Percentiles rank a stretch among this genome's conserved stretches.
Conservation (phyloP, 116 monocot species). For the Iris pallida region DNA sequence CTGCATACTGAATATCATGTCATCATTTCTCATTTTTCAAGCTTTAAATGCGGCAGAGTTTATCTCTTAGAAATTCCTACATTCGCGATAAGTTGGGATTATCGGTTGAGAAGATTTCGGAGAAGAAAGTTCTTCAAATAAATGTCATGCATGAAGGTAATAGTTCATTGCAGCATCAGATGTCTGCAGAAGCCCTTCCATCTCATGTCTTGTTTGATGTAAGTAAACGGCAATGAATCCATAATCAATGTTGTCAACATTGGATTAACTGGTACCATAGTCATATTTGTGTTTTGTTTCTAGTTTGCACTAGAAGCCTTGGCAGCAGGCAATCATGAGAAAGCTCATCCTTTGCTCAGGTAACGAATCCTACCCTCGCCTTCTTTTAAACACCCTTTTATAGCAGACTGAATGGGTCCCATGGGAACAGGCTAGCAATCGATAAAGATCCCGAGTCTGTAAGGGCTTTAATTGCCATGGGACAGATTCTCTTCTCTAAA, state of each 20-base stretch:
- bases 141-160: slow-evolving; percentile 15
- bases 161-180: slow-evolving; percentile 10
- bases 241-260: too few species aligned
- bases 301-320: slow-evolving; percentile 62
- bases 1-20: too few species aligned
- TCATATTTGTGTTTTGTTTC: not conserved
- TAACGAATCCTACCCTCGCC: not conserved
- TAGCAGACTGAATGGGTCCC: not conserved
- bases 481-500: slow-evolving; percentile 66
- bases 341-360: slow-evolving; percentile 62
- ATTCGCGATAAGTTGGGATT: slow-evolving; percentile 53
- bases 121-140: slow-evolving; percentile 11
- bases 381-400: not conserved
- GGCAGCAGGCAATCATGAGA: slow-evolving; percentile 38
- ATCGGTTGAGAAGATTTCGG: slow-evolving; percentile 22
- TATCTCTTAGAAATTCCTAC: slow-evolving; percentile 48
- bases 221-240: slow-evolving; percentile 10
- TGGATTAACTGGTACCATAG: too few species aligned
- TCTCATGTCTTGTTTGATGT: slow-evolving; percentile 67
- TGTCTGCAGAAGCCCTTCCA: slow-evolving; percentile 29
- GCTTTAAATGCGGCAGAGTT: slow-evolving; percentile 46
- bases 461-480: slow-evolving; percentile 69
- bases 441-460: slow-evolving; percentile 66
- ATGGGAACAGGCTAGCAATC: slow-evolving; percentile 44
- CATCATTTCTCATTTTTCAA: too few species aligned